Conservation (phyloP, 495 filamentous ascomycete species). For the Geoglossum glabrum region DNA sequence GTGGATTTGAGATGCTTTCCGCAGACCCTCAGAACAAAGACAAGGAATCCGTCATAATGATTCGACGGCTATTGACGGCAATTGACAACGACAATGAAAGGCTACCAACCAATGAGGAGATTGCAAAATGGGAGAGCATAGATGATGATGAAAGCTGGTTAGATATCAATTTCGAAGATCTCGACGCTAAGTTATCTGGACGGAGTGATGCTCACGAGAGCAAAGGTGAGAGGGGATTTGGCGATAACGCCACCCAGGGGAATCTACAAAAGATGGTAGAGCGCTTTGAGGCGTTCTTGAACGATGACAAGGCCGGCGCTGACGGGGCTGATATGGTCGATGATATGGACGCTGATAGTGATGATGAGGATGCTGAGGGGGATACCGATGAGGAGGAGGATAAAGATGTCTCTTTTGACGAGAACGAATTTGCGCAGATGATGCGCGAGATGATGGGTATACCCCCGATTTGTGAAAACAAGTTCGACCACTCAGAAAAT, state of each 20-base stretch:
- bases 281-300: constrained; percentile 79
- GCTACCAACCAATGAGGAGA: constrained; percentile 55
- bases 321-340: constrained; percentile 59
- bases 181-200: constrained; percentile 63
- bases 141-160: constrained; percentile 85
- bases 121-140: constrained; percentile 40
- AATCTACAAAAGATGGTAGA: constrained; percentile 78
- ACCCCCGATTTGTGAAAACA: constrained; percentile 18
- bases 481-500: neutral
- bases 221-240: constrained; percentile 31
- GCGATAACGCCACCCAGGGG: constrained; percentile 59
- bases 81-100: constrained; percentile 35
- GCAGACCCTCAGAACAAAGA: constrained; percentile 40
- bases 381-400: constrained; percentile 39
- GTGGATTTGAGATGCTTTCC: constrained; percentile 80
- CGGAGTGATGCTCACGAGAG: constrained; percentile 12
- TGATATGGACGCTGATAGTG: constrained; percentile 47
- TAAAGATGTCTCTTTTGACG: constrained; percentile 59
- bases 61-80: constrained; percentile 55
- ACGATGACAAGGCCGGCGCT: constrained; percentile 60
- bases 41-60: constrained; percentile 46
- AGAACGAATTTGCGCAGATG: constrained; percentile 64
- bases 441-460: constrained; percentile 95
- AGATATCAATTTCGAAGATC: constrained; percentile 74
- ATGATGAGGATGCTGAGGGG: constrained; percentile 32